These are phyloP conservation scores for Starmerella gropengiesseri DNA, from an alignment of 805 yeast species.

Conservation along the genomic window DNA sequence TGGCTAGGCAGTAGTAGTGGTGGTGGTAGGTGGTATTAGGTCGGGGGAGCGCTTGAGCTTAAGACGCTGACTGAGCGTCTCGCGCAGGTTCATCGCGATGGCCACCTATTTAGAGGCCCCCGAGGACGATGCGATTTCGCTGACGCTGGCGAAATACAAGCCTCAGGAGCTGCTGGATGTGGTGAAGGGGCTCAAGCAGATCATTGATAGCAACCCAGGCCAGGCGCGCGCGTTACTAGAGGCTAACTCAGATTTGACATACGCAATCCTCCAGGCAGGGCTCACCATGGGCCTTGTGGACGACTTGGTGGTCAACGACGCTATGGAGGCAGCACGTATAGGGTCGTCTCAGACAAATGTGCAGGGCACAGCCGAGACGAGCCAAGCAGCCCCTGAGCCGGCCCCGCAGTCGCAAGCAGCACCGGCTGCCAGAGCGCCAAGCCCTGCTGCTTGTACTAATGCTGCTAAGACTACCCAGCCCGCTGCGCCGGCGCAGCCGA, in stretches of 20 bases:
- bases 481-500: constrained; percentile 9
- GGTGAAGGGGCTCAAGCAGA: constrained; percentile 44
- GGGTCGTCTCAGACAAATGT: constrained; percentile 10
- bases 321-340: constrained; percentile 14
- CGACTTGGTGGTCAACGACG: constrained; percentile 24
- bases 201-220: constrained; percentile 48
- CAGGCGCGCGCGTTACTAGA: constrained; percentile 50
- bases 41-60: neutral
- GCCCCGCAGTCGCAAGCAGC: neutral
- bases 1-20: neutral
- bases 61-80: constrained; percentile 4
- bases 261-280: constrained; percentile 64
- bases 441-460: too few species aligned
- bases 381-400: neutral
- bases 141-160: constrained; percentile 41
- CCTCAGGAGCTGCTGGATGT: constrained; percentile 40
- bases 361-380: neutral
- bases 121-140: constrained; percentile 35
- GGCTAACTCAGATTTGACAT: constrained; percentile 63
- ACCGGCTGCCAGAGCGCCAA: constrained; percentile 1
- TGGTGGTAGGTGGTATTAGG: neutral
- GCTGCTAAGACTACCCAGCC: too few species aligned
- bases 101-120: constrained; percentile 16
- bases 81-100: neutral
- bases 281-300: constrained; percentile 33